Evolutionary conservation across 371 early-diverging fungal species (phyloP), one percentile per base, ranked within the genome.

Genomic region (Blakeslea trispora): DNA sequence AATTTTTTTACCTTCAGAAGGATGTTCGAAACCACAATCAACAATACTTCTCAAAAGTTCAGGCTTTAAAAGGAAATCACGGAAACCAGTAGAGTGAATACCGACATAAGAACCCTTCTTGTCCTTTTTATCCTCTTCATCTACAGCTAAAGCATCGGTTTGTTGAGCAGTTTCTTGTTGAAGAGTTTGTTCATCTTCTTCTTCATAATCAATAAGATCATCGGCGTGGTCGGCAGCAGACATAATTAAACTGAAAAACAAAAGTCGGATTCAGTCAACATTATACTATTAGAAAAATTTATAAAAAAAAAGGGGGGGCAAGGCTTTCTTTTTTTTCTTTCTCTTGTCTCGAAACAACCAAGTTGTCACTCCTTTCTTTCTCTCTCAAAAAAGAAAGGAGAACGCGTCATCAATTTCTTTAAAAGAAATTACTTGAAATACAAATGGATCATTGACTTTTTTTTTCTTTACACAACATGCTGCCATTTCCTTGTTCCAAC

Each of bases 11-110:
- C 92, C 93, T 86, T 97, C 97, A 47, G 94, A 94, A 28, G 99
- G 99, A 82, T 98, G 98, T 80, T 98, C 98, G 72, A 97, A 98
- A 80, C 98, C 98, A 69, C 95, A 96, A 75, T 97, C 98, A 31
- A 91, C 92, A 64, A 97, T 97, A 56, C 96, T 92, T 56, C 96
- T 88, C 55, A 94, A 71, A 21, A 99, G 78, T 71, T 97, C 97
- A 10, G 96, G 96, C 84, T 94, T 95, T 66, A 99, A 81, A 61
- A 98, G 72, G 71, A 99, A 97, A 72, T 99, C 99, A 70, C 94
- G 86, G 90, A 99, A 99, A 68, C 97, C 95, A 19, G 98, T 96
- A n/a, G 96, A 91, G 79, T 97, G 97, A 58, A 96, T 89, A 80
- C 97, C 95, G 44, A 94, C 96, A 67, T 97, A 98, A 55, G 94